Base-by-base conservation (phyloP, 1,139 yeast genomes). In the Candida anutae region DNA sequence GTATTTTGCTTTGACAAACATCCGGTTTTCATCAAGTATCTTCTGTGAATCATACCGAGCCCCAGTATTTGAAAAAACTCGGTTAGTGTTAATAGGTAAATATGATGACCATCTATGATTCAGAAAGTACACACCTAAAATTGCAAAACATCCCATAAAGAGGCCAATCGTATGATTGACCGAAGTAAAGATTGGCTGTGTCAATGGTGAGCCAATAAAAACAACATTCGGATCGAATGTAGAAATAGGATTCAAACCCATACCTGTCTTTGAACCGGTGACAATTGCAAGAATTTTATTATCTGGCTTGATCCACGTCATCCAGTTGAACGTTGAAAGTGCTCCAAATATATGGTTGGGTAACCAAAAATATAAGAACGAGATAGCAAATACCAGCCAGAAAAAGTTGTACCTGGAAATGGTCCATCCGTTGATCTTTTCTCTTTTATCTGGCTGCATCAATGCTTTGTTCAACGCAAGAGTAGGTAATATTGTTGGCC, bases 81-180 rank as follows among this genome's bases (percentile, higher is more conserved):
- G n/a, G 17, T 34, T 29, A 16, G 32, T 29, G 34, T 43, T 44
- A 30, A 43, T 37, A 3, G 50, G 50, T 16, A 45, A 23, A 22
- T 34, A 43, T 3, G 31, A 33, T 2, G 43, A 22, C 48, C 50
- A 43, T 17, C 35, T 31, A 27, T 35, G 31, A 39, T 45, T 45
- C 20, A 38, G 19, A 25, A 24, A 63, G 57, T 22, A 41, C 39
- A 37, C 50, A 34, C 53, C 50, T 30, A 62, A 39, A 21, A 63
- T 57, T 13, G 48, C 46, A 23, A 55, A 28, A 32, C 59, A 60
- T 2, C 50, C 64, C n/a, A 61, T 18, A 1, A 60, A 9, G 15
- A 55, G 38, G 1, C 70, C 70, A 17, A 57, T 27, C 36, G 55
- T 62, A 28, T 49, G 54, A 35, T 61, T 62, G 10, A 48, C 52